These are phyloP conservation scores for Fremontodendron californicum DNA, from an alignment of 345 rosid species.

Conservation along the genomic window DNA sequence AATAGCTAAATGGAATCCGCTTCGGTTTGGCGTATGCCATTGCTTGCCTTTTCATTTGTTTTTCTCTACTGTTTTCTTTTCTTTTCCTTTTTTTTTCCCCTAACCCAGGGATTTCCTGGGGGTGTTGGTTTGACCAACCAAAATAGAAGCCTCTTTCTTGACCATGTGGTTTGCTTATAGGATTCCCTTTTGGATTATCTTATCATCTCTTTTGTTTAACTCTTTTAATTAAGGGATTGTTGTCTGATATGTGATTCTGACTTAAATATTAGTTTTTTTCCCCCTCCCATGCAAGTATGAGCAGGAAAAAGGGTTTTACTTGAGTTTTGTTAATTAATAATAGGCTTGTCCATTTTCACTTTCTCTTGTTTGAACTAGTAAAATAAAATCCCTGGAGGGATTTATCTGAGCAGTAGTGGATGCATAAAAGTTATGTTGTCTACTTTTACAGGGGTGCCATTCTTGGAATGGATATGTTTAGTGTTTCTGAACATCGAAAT, in stretches of 20 bases:
- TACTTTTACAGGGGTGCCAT: conserved; percentile 28
- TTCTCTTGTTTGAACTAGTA: background rate
- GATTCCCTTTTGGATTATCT: background rate
- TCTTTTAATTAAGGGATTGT: background rate
- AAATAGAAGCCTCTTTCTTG: background rate
- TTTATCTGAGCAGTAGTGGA: background rate
- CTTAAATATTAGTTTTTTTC: background rate
- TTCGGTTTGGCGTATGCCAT: background rate
- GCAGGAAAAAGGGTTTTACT: background rate
- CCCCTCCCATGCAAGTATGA: background rate
- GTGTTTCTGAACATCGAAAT: conserved; percentile 31
- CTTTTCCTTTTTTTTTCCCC: background rate
- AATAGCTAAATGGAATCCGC: background rate
- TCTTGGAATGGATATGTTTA: conserved; percentile 41
- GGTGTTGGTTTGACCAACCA: background rate
- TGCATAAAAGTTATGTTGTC: background rate
- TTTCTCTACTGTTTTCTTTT: background rate
- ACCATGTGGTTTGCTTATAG: background rate
- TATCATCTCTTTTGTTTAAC: background rate
- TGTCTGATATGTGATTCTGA: background rate
- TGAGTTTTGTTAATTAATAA: background rate
- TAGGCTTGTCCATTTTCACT: background rate
- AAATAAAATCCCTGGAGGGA: background rate
- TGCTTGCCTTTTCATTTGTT: background rate
- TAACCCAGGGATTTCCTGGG: background rate